These are phyloP conservation scores for Xylaria sp. DNA, from an alignment of 2,329 filamentous ascomycete genomes.

Conservation along the genomic window DNA sequence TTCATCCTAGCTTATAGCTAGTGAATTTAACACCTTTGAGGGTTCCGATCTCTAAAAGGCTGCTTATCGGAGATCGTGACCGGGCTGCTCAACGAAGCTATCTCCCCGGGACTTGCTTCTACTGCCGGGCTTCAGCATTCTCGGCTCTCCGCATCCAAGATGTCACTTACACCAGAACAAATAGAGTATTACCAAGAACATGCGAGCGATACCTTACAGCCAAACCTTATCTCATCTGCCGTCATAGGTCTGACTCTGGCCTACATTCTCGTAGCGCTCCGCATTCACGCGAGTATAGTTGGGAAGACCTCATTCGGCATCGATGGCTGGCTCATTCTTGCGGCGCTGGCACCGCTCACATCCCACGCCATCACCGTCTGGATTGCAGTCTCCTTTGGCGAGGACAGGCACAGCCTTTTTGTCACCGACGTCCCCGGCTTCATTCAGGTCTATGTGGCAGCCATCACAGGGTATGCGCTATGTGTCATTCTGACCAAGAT, in stretches of 20 bases:
- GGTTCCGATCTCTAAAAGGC: too few relatives aligned
- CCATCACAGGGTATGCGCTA: slow-evolving; percentile 4
- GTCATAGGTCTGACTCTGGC: not conserved
- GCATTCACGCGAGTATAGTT: not conserved
- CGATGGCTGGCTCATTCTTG: slow-evolving; percentile 16
- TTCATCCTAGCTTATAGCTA: too few relatives aligned
- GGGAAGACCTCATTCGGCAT: not conserved
- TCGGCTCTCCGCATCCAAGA: too few relatives aligned
- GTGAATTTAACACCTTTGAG: too few relatives aligned
- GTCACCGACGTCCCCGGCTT: slow-evolving; percentile 4
- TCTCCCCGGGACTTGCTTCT: too few relatives aligned
- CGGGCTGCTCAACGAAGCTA: too few relatives aligned
- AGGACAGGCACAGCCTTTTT: slow-evolving; percentile 14
- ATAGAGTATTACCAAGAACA: too few relatives aligned
- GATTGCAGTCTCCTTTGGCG: not conserved
- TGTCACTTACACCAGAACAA: too few relatives aligned
- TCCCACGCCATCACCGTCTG: not conserved
- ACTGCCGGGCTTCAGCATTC: too few relatives aligned
- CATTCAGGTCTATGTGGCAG: not conserved
- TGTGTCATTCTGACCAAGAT: slow-evolving; percentile 7
- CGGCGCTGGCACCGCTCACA: not conserved
- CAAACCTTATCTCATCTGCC: too few relatives aligned
- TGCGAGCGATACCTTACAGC: too few relatives aligned
- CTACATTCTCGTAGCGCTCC: slow-evolving; percentile 10
- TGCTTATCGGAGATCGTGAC: too few relatives aligned